These are phyloP conservation scores for Sphagnurus paluster DNA, from an alignment of 1,284 basidiomycete genomes.

Conservation along the genomic window DNA sequence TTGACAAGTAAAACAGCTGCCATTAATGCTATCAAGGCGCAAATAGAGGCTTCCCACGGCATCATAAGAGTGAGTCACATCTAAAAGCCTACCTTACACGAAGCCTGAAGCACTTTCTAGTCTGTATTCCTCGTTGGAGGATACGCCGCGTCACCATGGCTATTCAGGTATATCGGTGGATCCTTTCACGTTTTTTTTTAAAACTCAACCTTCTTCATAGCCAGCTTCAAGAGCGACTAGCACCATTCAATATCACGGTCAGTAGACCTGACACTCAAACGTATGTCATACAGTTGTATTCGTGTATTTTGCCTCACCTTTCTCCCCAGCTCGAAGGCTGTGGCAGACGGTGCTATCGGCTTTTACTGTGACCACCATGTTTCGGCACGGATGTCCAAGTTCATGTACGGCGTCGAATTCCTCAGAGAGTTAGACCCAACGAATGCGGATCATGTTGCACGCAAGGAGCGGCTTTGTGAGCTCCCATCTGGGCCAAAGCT, in stretches of 20 bases:
- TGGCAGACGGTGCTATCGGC: constrained; percentile 77
- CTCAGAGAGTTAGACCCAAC: constrained; percentile 63
- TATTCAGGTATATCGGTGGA: constrained; percentile 44
- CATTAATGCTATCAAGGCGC: constrained; percentile 63
- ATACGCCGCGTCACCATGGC: constrained; percentile 77
- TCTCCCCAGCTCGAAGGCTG: constrained; percentile 66
- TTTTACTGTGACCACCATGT: constrained; percentile 83
- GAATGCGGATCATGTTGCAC: constrained; percentile 63
- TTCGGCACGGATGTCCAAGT: constrained; percentile 72
- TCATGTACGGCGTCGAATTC: constrained; percentile 80
- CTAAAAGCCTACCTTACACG: not conserved
- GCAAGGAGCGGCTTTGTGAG: constrained; percentile 67
- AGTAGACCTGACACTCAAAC: constrained; percentile 77
- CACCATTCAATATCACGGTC: constrained; percentile 55
- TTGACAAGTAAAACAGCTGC: constrained; percentile 42
- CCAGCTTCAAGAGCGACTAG: constrained; percentile 68
- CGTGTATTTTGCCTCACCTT: not conserved
- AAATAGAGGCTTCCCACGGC: constrained; percentile 65
- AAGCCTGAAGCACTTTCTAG: constrained; percentile 24
- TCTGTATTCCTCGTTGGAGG: constrained; percentile 80
- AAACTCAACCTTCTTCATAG: constrained; percentile 18
- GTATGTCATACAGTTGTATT: constrained; percentile 33
- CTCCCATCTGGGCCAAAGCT: constrained; percentile 73
- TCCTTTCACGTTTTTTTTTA: not conserved
- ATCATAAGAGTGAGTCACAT: constrained; percentile 53